Conservation (phyloP, 1,284 basidiomycete genomes). For the Cutaneotrichosporon sp. region DNA sequence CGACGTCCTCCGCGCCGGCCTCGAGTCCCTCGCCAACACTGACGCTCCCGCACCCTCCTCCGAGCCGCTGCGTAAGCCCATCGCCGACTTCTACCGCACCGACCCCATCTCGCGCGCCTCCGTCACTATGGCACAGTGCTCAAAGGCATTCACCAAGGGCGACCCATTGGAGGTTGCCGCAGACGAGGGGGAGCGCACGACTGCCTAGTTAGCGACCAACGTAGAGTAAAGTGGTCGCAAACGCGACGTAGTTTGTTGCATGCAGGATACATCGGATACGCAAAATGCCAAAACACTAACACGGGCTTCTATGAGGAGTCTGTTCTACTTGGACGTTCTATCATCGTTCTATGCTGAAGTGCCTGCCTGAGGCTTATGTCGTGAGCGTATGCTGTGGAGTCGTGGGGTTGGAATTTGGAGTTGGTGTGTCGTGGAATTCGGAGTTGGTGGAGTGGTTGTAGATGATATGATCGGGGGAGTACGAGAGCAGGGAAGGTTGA, state of each 20-base stretch:
- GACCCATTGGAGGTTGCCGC: slow-evolving; percentile 23
- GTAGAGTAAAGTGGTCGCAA: slow-evolving; percentile 3
- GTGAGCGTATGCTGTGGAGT: too few species aligned
- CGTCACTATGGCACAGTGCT: slow-evolving; percentile 51
- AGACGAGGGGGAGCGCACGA: slow-evolving; percentile 16
- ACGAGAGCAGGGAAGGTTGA: too few species aligned
- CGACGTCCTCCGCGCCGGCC: slow-evolving; percentile 65
- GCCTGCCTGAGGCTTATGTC: too few species aligned
- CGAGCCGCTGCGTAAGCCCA: slow-evolving; percentile 69
- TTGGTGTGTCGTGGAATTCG: too few species aligned
- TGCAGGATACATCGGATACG: slow-evolving; percentile 22
- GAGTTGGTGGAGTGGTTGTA: too few species aligned
- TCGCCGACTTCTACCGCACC: slow-evolving; percentile 94
- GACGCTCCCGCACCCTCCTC: slow-evolving; percentile 48
- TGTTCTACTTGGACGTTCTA: too few species aligned
- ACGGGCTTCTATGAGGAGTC: neutral
- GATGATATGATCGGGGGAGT: too few species aligned
- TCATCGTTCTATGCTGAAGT: too few species aligned
- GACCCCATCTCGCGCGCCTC: slow-evolving; percentile 53
- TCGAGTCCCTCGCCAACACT: slow-evolving; percentile 62
- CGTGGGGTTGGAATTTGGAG: too few species aligned
- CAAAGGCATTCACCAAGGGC: slow-evolving; percentile 47
- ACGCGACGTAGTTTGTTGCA: slow-evolving; percentile 17
- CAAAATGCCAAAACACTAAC: neutral
- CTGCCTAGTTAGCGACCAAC: slow-evolving; percentile 11